Evolutionary conservation across 257 asterid species (phyloP).

Genomic region (Nicotiana knightiana): DNA sequence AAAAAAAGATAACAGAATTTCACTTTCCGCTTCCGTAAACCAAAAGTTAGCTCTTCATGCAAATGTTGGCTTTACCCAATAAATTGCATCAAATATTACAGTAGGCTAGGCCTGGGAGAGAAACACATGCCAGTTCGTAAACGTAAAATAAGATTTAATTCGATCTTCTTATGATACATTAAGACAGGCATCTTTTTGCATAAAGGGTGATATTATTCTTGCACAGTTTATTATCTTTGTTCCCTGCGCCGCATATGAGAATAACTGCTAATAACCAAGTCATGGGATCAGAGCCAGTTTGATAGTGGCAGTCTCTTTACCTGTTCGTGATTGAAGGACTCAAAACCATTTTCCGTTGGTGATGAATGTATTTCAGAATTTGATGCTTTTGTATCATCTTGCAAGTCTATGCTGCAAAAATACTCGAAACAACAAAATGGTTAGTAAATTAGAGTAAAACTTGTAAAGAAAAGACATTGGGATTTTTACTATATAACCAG

Average conservation of each 20-base stretch:
- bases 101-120: not conserved
- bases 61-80: not conserved
- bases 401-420: constrained; percentile 50
- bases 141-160: not conserved
- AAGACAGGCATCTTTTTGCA: not conserved
- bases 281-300: not conserved
- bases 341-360: constrained; percentile 29
- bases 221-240: not conserved
- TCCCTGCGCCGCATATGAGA: not conserved
- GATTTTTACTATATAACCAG: not conserved
- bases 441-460: not conserved
- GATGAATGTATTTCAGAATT: constrained; percentile 27
- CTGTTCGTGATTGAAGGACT: constrained; percentile 46
- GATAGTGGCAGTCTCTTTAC: constrained; percentile 21
- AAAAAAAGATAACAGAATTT: not conserved
- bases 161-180: not conserved
- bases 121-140: not conserved
- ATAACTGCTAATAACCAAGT: not conserved
- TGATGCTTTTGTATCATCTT: constrained; percentile 33
- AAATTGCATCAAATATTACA: not conserved
- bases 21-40: not conserved
- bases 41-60: not conserved
- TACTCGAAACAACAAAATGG: constrained; percentile 7
- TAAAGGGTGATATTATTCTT: not conserved
- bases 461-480: not conserved